phyloP scores from a whole-genome alignment of 2,329 filamentous ascomycete species.

The Monosporascus sp. region DNA sequence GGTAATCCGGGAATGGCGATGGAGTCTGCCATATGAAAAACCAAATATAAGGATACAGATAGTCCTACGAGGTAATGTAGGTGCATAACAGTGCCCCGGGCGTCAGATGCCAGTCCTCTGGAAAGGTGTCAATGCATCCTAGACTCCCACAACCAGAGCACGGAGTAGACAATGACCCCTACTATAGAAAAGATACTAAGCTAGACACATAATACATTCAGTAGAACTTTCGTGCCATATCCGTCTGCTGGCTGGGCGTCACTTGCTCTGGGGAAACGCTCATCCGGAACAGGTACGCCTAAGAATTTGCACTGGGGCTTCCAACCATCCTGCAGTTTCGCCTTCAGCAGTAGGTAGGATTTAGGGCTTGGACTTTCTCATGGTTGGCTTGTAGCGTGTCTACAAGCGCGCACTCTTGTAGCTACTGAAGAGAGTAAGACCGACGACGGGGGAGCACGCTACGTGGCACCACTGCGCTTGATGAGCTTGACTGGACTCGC shows the following conservation, averaged over 20 bases:
- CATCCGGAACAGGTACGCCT: constrained; percentile 14
- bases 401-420: neutral
- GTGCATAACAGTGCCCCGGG: no score
- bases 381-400: constrained; percentile 12
- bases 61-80: no score
- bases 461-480: constrained; percentile 11
- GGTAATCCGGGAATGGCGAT: no score
- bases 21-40: no score
- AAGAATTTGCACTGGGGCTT: constrained; percentile 19
- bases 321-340: constrained; percentile 22
- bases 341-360: constrained; percentile 18
- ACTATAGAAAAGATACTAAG: constrained; percentile 9
- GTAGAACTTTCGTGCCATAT: constrained; percentile 11
- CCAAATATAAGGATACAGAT: no score
- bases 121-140: neutral
- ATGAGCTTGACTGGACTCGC: constrained; percentile 8
- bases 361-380: constrained; percentile 8
- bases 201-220: constrained; percentile 12
- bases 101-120: no score
- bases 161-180: constrained; percentile 5
- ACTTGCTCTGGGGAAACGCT: constrained; percentile 18
- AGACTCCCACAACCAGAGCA: constrained; percentile 5
- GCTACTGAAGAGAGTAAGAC: neutral
- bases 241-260: constrained; percentile 18
- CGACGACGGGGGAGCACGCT: neutral